Percentiles rank a stretch among this genome's conserved stretches.
Conservation (phyloP, 768 basidiomycete genomes). For the Phlebiopsis flavidoalba region DNA sequence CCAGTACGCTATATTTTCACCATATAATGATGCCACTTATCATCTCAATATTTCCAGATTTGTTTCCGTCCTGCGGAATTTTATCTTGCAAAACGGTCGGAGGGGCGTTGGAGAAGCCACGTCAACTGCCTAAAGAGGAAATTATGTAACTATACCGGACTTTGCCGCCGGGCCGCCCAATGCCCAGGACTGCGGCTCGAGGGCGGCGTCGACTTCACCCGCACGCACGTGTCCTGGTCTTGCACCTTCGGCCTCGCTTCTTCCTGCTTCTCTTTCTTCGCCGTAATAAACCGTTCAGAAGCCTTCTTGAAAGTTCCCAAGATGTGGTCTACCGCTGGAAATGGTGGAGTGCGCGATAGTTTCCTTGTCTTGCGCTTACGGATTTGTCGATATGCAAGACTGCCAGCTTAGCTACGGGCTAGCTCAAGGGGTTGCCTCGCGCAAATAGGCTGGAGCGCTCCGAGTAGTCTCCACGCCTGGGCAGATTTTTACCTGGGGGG, state of each 20-base stretch:
- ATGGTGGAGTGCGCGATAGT: neutral
- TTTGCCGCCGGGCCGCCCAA: neutral
- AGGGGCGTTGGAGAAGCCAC: too few species aligned
- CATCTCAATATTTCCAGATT: too few species aligned
- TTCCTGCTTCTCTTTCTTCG: neutral
- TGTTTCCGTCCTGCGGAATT: too few species aligned
- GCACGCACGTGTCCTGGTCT: neutral
- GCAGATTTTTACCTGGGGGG: neutral
- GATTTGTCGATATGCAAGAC: too few species aligned
- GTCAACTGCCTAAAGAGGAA: neutral
- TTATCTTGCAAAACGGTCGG: too few species aligned
- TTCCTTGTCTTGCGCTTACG: neutral
- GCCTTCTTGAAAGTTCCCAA: neutral
- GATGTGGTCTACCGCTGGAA: neutral
- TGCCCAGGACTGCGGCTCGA: neutral
- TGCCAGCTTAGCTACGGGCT: neutral
- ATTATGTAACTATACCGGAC: neutral
- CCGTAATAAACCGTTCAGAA: neutral
- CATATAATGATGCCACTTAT: too few species aligned
- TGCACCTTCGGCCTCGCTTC: neutral
- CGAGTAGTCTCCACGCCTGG: neutral
- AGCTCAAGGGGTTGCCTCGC: neutral
- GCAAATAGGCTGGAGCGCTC: neutral
- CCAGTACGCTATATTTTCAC: too few species aligned
- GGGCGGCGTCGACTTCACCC: neutral